phyloP scores from a whole-genome alignment of 2,329 filamentous ascomycete genomes.

The Aspergillus brunneoviolaceus region DNA sequence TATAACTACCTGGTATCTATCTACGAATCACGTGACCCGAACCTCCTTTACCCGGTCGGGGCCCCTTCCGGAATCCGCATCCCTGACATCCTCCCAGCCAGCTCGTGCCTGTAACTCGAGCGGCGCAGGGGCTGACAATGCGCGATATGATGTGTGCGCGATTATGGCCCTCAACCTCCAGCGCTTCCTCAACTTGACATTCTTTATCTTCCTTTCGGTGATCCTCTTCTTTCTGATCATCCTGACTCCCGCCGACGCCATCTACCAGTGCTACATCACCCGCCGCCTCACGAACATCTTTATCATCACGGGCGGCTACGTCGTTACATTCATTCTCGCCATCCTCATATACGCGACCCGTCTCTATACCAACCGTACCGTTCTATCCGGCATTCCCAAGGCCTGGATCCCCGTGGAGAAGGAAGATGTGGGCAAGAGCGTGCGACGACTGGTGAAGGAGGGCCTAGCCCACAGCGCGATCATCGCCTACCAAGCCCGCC shows the following conservation, averaged over 20 bases:
- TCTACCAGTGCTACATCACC: constrained; percentile 71
- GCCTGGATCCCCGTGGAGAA: constrained; percentile 82
- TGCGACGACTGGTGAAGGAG: constrained; percentile 72
- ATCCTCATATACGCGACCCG: constrained; percentile 76
- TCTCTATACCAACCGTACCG: constrained; percentile 81
- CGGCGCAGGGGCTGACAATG: constrained; percentile 10
- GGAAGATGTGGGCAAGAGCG: constrained; percentile 72
- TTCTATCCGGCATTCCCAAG: constrained; percentile 81
- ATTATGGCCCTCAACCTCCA: constrained; percentile 54
- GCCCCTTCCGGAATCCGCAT: neutral
- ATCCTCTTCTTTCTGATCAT: constrained; percentile 72
- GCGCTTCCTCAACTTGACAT: constrained; percentile 75
- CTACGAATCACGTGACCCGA: neutral
- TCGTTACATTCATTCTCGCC: constrained; percentile 69
- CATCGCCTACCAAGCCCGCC: constrained; percentile 75
- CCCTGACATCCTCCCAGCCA: neutral
- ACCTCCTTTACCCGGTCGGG: neutral
- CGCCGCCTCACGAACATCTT: constrained; percentile 75
- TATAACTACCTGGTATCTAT: too few relatives aligned
- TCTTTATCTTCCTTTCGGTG: constrained; percentile 74
- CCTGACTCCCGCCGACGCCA: constrained; percentile 75
- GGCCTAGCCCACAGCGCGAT: constrained; percentile 74
- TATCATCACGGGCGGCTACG: constrained; percentile 73
- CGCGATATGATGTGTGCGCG: constrained; percentile 24
- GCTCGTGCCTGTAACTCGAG: neutral